These are phyloP conservation scores for Talaromyces liani DNA, from an alignment of 495 filamentous ascomycete species.

Conservation along the genomic window DNA sequence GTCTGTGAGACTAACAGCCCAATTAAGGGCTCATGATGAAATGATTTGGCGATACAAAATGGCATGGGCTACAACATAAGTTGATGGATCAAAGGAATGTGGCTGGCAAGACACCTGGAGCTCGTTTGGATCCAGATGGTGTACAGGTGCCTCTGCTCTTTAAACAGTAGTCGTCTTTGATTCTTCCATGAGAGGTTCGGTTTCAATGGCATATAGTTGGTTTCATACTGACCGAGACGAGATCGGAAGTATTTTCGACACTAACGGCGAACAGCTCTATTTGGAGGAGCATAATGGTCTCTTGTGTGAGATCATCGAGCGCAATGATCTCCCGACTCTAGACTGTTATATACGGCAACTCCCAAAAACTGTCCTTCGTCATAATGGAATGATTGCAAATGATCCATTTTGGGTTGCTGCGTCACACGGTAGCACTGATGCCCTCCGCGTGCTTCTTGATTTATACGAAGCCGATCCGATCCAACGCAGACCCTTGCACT, in stretches of 20 bases:
- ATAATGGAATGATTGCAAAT: background rate
- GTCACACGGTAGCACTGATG: background rate
- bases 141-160: no score
- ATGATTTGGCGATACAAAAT: conserved; percentile 3
- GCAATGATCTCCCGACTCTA: background rate
- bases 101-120: conserved; percentile 5
- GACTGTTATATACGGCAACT: background rate
- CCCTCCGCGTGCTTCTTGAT: conserved; percentile 3
- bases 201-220: no score
- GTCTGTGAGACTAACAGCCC: background rate
- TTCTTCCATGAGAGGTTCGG: no score
- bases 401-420: background rate
- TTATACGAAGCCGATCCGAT: background rate
- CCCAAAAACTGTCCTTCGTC: no score
- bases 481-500: background rate
- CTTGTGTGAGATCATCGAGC: no score
- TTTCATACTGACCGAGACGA: no score
- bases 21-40: conserved; percentile 5
- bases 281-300: no score
- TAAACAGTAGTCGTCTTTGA: no score
- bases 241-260: no score
- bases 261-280: no score
- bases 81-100: conserved; percentile 11
- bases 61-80: background rate
- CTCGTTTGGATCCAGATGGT: no score